These are phyloP conservation scores for Asterella californica DNA, from an alignment of 225 moss, liverwort and hornwort species.

Conservation along the genomic window DNA sequence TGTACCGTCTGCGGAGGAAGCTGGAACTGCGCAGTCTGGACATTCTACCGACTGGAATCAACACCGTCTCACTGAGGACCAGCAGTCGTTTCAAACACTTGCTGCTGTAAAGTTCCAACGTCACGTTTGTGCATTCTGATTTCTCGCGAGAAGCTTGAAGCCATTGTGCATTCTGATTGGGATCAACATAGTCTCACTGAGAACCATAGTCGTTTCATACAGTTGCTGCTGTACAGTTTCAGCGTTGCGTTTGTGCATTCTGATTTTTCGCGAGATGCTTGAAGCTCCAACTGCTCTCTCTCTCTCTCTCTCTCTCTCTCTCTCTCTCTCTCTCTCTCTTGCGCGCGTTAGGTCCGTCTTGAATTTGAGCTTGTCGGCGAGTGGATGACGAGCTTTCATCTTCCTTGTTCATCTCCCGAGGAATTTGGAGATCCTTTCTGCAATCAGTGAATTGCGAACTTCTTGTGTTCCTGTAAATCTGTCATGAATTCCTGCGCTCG, in stretches of 20 bases:
- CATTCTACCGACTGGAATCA: constrained; percentile 34
- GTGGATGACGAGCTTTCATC: not conserved
- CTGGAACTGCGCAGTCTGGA: constrained; percentile 14
- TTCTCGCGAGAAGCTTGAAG: not conserved
- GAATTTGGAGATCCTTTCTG: too few species aligned
- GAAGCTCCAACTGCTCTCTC: not conserved
- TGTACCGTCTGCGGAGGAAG: constrained; percentile 28
- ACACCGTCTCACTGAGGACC: constrained; percentile 41
- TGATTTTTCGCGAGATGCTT: not conserved
- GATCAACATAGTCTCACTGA: constrained; percentile 38
- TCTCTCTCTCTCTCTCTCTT: too few species aligned
- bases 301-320: not conserved
- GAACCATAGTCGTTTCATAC: constrained; percentile 39
- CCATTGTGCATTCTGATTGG: constrained; percentile 36
- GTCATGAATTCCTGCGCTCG: not conserved
- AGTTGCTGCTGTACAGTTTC: constrained; percentile 35
- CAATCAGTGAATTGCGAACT: too few species aligned
- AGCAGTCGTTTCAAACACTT: constrained; percentile 38
- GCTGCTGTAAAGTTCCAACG: constrained; percentile 27
- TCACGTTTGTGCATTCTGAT: not conserved
- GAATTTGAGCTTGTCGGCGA: not conserved
- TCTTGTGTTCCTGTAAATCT: not conserved
- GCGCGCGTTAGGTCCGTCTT: not conserved
- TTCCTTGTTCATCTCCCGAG: not conserved
- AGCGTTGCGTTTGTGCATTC: not conserved